A percentile compares a stretch with the other conserved stretches of the same genome.
Evolutionary conservation across 441 rosid species (phyloP).

Genomic region (Pelargonium cotyledonis): DNA sequence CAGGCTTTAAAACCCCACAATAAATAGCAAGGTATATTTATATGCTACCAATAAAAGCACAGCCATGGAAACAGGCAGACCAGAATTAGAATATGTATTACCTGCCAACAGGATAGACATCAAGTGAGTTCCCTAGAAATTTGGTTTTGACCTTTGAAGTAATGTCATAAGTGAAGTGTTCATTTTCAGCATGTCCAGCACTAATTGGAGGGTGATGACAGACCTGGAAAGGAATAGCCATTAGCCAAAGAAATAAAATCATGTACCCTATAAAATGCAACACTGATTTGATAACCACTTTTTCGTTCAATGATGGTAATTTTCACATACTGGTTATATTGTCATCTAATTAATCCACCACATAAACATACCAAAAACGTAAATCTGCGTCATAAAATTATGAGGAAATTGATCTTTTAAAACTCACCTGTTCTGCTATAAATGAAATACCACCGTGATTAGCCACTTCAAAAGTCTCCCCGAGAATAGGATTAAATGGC

Average conservation of each 20-base stretch:
- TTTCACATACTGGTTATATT: background rate
- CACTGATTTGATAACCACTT: no score
- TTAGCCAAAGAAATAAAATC: background rate
- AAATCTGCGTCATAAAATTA: slow-evolving; percentile 23
- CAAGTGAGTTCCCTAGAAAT: no score
- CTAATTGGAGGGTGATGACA: no score
- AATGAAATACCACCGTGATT: slow-evolving; percentile 75
- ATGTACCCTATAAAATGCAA: background rate
- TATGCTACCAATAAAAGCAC: background rate
- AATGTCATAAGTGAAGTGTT: no score
- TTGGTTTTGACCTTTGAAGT: no score
- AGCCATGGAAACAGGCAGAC: background rate
- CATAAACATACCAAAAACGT: background rate
- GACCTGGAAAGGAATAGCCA: no score
- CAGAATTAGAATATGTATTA: no score
- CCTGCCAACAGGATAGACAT: no score
- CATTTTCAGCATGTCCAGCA: no score
- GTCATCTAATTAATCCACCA: background rate
- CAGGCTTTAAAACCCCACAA: background rate
- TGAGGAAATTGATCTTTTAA: background rate
- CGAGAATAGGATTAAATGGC: slow-evolving; percentile 96
- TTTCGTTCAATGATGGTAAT: background rate
- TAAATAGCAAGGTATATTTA: background rate
- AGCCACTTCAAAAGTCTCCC: slow-evolving; percentile 86
- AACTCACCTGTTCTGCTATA: slow-evolving; percentile 75